Conservation (phyloP, 768 basidiomycete species). For the Boletus subcaerulescens region DNA sequence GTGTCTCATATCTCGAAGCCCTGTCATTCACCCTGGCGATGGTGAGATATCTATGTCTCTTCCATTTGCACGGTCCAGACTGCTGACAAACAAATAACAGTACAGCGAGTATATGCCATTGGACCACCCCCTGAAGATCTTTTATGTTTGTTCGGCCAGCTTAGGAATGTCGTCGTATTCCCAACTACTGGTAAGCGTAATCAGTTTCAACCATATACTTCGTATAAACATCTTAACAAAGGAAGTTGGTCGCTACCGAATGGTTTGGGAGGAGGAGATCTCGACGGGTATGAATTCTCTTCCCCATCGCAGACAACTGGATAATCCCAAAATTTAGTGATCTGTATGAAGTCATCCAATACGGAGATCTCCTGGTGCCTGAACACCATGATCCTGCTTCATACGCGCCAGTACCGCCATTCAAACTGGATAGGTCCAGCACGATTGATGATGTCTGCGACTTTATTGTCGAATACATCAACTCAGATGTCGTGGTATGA, state of each 20-base stretch:
- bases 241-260: constrained; percentile 64
- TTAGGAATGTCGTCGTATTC: constrained; percentile 73
- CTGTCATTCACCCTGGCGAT: constrained; percentile 75
- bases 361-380: constrained; percentile 54
- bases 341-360: constrained; percentile 57
- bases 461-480: constrained; percentile 81
- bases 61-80: not conserved
- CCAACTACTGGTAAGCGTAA: constrained; percentile 50
- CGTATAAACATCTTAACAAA: constrained; percentile 19
- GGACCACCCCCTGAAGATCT: constrained; percentile 59
- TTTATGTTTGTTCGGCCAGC: constrained; percentile 42
- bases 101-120: constrained; percentile 68
- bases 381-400: constrained; percentile 47
- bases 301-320: constrained; percentile 18
- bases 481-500: constrained; percentile 74
- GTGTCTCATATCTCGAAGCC: constrained; percentile 66
- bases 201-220: not conserved
- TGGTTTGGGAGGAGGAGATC: constrained; percentile 68
- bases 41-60: constrained; percentile 36
- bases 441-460: constrained; percentile 71
- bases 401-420: constrained; percentile 42
- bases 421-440: constrained; percentile 43
- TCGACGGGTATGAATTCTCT: constrained; percentile 54
- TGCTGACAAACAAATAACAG: constrained; percentile 32
- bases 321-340: constrained; percentile 43